phyloP scores from a whole-genome alignment of 805 yeast species.

The Wickerhamiella occidentalis region DNA sequence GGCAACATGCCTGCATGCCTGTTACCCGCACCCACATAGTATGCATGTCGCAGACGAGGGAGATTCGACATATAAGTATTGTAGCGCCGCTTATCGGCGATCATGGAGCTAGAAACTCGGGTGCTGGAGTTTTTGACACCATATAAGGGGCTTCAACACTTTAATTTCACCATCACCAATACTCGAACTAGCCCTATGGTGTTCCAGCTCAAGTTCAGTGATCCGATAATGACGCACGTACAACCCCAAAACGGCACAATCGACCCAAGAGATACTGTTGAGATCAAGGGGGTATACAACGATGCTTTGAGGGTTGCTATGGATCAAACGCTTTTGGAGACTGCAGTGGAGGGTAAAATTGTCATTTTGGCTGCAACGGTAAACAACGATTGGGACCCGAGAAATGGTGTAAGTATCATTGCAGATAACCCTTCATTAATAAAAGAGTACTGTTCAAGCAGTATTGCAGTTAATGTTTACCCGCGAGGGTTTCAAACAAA shows the following conservation, averaged over 20 bases:
- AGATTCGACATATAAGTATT: not conserved
- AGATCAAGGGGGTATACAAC: slow-evolving; percentile 1
- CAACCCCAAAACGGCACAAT: slow-evolving; percentile 1
- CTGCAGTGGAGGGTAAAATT: not conserved
- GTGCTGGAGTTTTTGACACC: slow-evolving; percentile 1
- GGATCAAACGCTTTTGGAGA: not conserved
- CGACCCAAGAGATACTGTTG: not conserved
- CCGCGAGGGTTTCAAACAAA: not conserved
- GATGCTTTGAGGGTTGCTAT: not conserved
- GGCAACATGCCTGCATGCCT: not conserved
- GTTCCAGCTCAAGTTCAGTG: not conserved
- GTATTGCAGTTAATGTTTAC: not conserved
- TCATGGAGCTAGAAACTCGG: not conserved
- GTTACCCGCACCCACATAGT: not conserved
- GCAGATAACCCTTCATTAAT: not conserved
- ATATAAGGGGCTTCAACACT: not conserved
- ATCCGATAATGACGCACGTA: not conserved
- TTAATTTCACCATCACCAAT: not conserved
- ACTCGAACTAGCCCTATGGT: not conserved
- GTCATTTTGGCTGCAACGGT: not conserved
- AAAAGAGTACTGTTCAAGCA: not conserved
- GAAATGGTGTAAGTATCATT: not conserved
- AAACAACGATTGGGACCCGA: not conserved
- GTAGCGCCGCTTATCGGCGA: not conserved
- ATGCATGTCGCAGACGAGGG: slow-evolving; percentile 2